phyloP scores from a whole-genome alignment of 2,329 filamentous ascomycete species.

The Dichotomopilus funicola region DNA sequence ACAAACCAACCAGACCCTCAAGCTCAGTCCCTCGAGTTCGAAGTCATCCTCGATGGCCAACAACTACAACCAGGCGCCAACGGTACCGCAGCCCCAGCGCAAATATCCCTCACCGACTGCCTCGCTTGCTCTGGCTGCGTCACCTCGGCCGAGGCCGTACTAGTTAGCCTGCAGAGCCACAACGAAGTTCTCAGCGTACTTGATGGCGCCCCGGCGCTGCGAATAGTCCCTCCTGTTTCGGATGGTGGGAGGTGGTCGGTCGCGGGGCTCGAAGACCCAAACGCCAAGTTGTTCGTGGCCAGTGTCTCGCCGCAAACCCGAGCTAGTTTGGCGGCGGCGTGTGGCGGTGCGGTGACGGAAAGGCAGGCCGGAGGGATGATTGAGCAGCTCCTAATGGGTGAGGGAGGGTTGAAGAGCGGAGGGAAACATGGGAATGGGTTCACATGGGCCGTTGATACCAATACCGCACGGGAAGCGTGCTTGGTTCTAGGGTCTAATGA shows the following conservation, averaged over 20 bases:
- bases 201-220: constrained; percentile 55
- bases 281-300: constrained; percentile 78
- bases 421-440: constrained; percentile 72
- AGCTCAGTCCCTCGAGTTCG: constrained; percentile 50
- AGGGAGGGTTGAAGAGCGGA: constrained; percentile 60
- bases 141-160: constrained; percentile 93
- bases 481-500: constrained; percentile 76
- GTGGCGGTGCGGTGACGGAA: constrained; percentile 64
- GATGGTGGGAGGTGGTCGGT: constrained; percentile 31
- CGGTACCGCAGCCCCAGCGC: constrained; percentile 53
- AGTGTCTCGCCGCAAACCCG: constrained; percentile 88
- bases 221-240: constrained; percentile 30
- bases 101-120: constrained; percentile 95
- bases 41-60: constrained; percentile 85
- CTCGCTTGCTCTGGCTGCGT: constrained; percentile 97
- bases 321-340: constrained; percentile 82
- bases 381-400: constrained; percentile 67
- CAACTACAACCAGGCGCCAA: constrained; percentile 47
- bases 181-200: constrained; percentile 80
- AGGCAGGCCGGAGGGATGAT: constrained; percentile 75
- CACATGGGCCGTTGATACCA: constrained; percentile 86
- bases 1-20: constrained; percentile 33
- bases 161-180: constrained; percentile 91
- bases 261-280: constrained; percentile 47
- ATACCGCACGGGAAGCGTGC: constrained; percentile 71